These are phyloP conservation scores for Avena insularis DNA, from an alignment of 176 grass and related monocot genomes.

Conservation along the genomic window DNA sequence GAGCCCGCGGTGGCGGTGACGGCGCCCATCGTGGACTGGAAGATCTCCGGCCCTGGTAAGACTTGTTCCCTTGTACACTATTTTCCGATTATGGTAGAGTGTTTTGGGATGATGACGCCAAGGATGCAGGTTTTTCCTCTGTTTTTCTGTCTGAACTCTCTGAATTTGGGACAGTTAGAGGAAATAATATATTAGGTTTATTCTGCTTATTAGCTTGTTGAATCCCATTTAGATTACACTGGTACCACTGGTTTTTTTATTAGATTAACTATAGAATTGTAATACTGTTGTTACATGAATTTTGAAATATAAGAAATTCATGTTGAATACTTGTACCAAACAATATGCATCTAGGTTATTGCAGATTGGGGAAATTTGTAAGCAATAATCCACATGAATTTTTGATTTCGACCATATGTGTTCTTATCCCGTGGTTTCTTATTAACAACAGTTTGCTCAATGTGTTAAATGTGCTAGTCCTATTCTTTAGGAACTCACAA, in stretches of 20 bases:
- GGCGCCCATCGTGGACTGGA: conserved; percentile 60
- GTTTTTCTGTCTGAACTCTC: no score
- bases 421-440: not conserved
- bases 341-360: conserved; percentile 4
- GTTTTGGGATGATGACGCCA: no score
- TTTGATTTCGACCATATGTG: not conserved
- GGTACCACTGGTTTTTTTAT: no score
- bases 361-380: conserved; percentile 8
- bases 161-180: no score
- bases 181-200: no score
- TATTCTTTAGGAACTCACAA: not conserved
- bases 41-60: conserved; percentile 69
- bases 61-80: not conserved
- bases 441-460: not conserved
- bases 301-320: not conserved
- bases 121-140: no score
- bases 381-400: not conserved
- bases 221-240: no score
- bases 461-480: not conserved
- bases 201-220: no score
- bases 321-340: not conserved
- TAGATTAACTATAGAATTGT: no score
- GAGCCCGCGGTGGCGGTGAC: not conserved
- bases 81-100: not conserved
- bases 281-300: no score